These are phyloP conservation scores for Naumovozyma castellii DNA, from an alignment of 805 yeast genomes.

Conservation along the genomic window DNA sequence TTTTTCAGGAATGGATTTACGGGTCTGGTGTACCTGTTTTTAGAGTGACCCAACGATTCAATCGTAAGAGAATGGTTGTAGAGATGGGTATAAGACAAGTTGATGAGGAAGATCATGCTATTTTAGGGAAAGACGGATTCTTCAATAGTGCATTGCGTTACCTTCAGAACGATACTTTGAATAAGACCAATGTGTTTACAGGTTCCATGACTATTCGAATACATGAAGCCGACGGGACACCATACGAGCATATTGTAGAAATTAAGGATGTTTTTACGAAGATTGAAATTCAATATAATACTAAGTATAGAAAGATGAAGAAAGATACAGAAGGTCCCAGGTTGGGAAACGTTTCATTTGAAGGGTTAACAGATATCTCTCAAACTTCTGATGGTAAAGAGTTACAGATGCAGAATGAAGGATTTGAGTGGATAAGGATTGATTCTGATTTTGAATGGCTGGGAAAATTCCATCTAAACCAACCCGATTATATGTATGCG, in stretches of 20 bases:
- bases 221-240: slow-evolving; percentile 97
- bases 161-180: slow-evolving; percentile 14
- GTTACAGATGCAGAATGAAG: slow-evolving; percentile 46
- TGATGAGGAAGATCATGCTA: slow-evolving; percentile 49
- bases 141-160: slow-evolving; percentile 21
- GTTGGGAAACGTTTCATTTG: slow-evolving; percentile 67
- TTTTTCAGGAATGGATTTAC: slow-evolving; percentile 89
- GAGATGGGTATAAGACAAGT: slow-evolving; percentile 92
- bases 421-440: slow-evolving; percentile 96
- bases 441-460: slow-evolving; percentile 98
- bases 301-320: slow-evolving; percentile 78
- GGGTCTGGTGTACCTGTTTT: slow-evolving; percentile 85
- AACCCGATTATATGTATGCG: slow-evolving; percentile 90
- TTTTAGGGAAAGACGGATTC: slow-evolving; percentile 22
- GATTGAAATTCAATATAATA: slow-evolving; percentile 88
- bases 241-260: slow-evolving; percentile 94
- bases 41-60: slow-evolving; percentile 82
- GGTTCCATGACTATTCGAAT: slow-evolving; percentile 97
- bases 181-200: slow-evolving; percentile 41
- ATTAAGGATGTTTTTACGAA: slow-evolving; percentile 77
- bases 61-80: slow-evolving; percentile 84
- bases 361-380: slow-evolving; percentile 55
- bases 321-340: slow-evolving; percentile 29
- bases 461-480: slow-evolving; percentile 67
- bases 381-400: slow-evolving; percentile 34